Evolutionary conservation across 495 filamentous ascomycete genomes (phyloP).

Genomic region (Aspergillus nidulans): DNA sequence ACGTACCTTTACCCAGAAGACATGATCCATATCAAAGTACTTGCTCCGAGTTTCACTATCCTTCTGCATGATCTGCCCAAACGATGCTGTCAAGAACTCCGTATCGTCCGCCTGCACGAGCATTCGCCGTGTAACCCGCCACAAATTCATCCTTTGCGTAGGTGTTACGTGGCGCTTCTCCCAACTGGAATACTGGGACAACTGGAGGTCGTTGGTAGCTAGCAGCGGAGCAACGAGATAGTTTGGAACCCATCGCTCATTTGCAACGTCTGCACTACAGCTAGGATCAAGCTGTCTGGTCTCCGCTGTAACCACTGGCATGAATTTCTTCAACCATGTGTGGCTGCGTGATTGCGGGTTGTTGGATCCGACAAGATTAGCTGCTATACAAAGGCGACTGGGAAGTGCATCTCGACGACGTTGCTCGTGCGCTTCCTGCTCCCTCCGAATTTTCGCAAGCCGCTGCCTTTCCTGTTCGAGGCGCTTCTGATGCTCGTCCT

Average conservation of each 20-base stretch:
- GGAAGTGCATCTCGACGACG: conserved; percentile 56
- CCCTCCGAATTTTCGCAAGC: conserved; percentile 43
- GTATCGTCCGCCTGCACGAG: conserved; percentile 43
- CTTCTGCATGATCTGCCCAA: conserved; percentile 42
- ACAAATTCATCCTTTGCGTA: conserved; percentile 47
- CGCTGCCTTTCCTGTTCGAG: conserved; percentile 55
- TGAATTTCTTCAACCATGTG: conserved; percentile 45
- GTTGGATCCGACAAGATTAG: conserved; percentile 46
- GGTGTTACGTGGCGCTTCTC: conserved; percentile 47
- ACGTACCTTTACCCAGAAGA: conserved; percentile 75
- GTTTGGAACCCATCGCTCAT: conserved; percentile 73
- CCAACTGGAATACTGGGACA: conserved; percentile 72
- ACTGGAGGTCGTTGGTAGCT: conserved; percentile 68
- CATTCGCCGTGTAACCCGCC: conserved; percentile 50
- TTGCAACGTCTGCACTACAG: conserved; percentile 36
- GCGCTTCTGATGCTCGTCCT: conserved; percentile 51
- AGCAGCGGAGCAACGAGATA: conserved; percentile 70
- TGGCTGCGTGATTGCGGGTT: conserved; percentile 41
- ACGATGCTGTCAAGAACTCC: conserved; percentile 31
- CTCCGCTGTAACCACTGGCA: conserved; percentile 48
- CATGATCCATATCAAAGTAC: conserved; percentile 52
- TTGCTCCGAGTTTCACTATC: conserved; percentile 47
- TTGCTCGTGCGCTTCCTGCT: conserved; percentile 52
- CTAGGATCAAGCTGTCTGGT: conserved; percentile 44
- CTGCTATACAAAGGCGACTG: conserved; percentile 44